These are phyloP conservation scores for Acacia confusa DNA, from an alignment of 306 rosid genomes.

Conservation along the genomic window DNA sequence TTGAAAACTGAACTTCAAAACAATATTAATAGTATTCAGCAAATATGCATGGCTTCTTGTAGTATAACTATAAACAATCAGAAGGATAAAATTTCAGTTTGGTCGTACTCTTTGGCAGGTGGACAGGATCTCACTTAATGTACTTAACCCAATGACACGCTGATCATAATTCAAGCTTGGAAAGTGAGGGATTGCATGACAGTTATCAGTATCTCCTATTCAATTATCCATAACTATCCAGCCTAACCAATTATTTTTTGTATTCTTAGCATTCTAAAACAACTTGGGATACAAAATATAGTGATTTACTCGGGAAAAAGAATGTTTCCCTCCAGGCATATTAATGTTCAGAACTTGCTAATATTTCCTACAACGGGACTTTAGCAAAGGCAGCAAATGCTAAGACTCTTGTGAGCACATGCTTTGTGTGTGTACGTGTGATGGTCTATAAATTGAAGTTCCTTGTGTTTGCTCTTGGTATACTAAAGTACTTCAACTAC, in stretches of 20 bases:
- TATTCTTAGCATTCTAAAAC: not conserved
- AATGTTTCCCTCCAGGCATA: not conserved
- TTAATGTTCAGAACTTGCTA: not conserved
- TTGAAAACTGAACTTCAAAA: not conserved
- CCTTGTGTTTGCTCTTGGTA: not conserved
- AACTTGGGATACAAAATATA: not conserved
- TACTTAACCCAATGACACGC: not conserved
- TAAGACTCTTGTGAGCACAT: not conserved
- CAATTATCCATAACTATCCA: not conserved
- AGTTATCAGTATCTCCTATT: not conserved
- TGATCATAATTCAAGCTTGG: not conserved
- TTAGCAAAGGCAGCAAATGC: constrained; percentile 1
- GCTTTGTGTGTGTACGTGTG: not conserved
- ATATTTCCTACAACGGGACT: constrained; percentile 5
- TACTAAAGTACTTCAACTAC: not conserved
- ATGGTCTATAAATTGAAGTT: not conserved
- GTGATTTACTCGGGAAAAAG: constrained; percentile 9
- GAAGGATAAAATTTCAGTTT: not conserved
- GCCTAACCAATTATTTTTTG: not conserved
- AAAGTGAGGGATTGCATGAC: constrained; percentile 1
- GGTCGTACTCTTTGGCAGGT: not conserved
- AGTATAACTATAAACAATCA: not conserved
- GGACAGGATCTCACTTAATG: not conserved
- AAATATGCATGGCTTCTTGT: not conserved
- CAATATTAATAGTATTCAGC: not conserved